A percentile compares a stretch with the other conserved stretches of the same genome.
These are phyloP conservation scores for Phytopythium ostracodes DNA, from an alignment of 352 stramenopile species.

Conservation along the genomic window DNA sequence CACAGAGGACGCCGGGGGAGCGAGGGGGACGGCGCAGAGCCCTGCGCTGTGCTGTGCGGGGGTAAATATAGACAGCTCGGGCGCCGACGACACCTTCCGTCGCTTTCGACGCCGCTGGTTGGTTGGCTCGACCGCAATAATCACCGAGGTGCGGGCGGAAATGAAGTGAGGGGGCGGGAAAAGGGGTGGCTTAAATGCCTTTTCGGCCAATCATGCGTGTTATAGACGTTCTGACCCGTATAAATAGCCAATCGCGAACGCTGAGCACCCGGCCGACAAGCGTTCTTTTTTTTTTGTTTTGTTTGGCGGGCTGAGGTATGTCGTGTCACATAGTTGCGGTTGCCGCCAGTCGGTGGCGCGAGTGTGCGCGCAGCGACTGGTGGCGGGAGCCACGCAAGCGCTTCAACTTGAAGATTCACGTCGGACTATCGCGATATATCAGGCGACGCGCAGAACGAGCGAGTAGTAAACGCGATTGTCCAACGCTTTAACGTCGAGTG, in stretches of 20 bases:
- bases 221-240: not conserved
- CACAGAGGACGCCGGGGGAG: not conserved
- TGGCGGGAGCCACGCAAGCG: not conserved
- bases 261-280: no score
- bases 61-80: not conserved
- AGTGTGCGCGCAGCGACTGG: not conserved
- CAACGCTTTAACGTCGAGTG: no score
- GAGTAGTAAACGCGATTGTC: no score
- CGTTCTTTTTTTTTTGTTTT: not conserved
- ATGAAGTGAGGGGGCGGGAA: not conserved
- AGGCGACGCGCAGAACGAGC: no score
- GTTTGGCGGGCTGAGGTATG: not conserved
- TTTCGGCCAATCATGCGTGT: not conserved
- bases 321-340: not conserved
- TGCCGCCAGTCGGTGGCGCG: not conserved
- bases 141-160: not conserved
- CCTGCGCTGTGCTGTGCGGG: not conserved
- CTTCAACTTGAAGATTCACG: constrained; percentile 8
- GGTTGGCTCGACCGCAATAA: no score
- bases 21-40: not conserved
- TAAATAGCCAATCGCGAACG: not conserved
- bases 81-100: no score
- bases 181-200: not conserved
- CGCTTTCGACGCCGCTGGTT: not conserved
- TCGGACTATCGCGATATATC: not conserved